A percentile compares a stretch with the other conserved stretches of the same genome.
Conservation (phyloP, 371 early-diverging fungal genomes). For the Thermomucor indicae-seudaticae region DNA sequence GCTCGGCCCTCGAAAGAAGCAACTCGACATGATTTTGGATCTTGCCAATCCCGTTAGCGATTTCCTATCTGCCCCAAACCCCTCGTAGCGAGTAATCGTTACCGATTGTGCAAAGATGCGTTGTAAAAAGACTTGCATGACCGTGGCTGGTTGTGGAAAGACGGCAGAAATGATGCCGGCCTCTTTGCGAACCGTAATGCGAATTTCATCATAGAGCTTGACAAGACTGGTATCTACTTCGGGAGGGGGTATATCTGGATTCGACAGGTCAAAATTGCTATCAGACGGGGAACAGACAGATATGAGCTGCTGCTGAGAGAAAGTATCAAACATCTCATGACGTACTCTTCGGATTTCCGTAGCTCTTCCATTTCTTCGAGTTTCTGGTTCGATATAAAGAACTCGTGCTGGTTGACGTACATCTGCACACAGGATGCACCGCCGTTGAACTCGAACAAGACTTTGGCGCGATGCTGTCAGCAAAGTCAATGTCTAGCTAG, state of each 20-base stretch:
- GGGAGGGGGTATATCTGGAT: conserved; percentile 54
- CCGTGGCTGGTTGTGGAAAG: conserved; percentile 88
- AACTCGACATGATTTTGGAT: conserved; percentile 85
- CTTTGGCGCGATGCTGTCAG: conserved; percentile 73
- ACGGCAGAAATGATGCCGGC: conserved; percentile 87
- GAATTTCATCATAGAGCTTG: conserved; percentile 80
- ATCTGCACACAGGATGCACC: conserved; percentile 91
- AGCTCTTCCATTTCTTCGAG: conserved; percentile 54
- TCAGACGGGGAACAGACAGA: neutral
- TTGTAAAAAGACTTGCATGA: conserved; percentile 90
- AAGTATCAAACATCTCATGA: neutral
- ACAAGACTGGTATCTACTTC: conserved; percentile 75
- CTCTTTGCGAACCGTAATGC: conserved; percentile 77
- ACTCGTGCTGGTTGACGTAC: conserved; percentile 95
- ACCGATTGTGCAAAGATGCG: conserved; percentile 95
- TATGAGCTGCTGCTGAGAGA: neutral
- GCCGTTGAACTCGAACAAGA: conserved; percentile 92
- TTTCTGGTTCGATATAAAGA: conserved; percentile 83
- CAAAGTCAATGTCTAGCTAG: neutral
- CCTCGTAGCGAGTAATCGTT: conserved; percentile 5
- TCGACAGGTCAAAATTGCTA: conserved; percentile 34
- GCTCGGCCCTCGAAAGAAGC: conserved; percentile 65
- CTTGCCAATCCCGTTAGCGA: conserved; percentile 32
- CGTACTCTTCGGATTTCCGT: conserved; percentile 44
- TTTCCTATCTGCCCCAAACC: neutral